phyloP scores from a whole-genome alignment of 192 early-diverging fungal genomes.

The Mortierella claussenii region DNA sequence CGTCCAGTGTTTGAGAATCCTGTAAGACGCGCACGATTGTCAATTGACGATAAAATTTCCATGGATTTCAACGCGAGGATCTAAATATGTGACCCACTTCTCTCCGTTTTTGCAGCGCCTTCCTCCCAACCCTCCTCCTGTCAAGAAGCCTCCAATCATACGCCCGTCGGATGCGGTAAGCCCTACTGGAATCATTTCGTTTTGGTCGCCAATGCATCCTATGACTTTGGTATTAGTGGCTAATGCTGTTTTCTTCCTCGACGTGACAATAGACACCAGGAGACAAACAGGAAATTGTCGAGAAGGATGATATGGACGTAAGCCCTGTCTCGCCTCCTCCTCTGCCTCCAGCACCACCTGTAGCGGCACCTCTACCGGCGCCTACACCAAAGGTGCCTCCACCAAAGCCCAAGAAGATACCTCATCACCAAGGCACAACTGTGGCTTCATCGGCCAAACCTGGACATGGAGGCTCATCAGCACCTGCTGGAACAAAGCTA shows the following conservation, averaged over 20 bases:
- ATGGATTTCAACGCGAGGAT: too few species aligned
- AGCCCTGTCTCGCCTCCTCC: constrained; percentile 22
- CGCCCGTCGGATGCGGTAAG: constrained; percentile 28
- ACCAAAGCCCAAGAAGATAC: constrained; percentile 48
- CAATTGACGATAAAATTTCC: too few species aligned
- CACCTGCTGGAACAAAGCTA: constrained; percentile 9
- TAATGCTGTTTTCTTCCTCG: too few species aligned
- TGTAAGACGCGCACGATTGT: constrained; percentile 7
- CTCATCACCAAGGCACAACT: constrained; percentile 33
- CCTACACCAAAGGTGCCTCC: constrained; percentile 41
- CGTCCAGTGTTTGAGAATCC: constrained; percentile 49
- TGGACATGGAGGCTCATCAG: neutral
- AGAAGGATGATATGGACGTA: constrained; percentile 21
- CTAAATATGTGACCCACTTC: too few species aligned
- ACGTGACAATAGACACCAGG: constrained; percentile 8
- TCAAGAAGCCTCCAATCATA: constrained; percentile 22
- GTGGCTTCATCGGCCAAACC: constrained; percentile 12
- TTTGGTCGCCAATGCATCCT: too few species aligned
- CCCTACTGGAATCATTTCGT: too few species aligned
- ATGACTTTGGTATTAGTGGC: too few species aligned
- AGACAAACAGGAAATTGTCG: constrained; percentile 10
- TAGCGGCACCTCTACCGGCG: constrained; percentile 14
- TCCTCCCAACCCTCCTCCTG: constrained; percentile 37
- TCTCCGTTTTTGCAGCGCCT: constrained; percentile 17
- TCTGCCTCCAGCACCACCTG: constrained; percentile 9